Evolutionary conservation across 306 rosid genomes (phyloP).

Genomic region (Ochetophila trinervis): DNA sequence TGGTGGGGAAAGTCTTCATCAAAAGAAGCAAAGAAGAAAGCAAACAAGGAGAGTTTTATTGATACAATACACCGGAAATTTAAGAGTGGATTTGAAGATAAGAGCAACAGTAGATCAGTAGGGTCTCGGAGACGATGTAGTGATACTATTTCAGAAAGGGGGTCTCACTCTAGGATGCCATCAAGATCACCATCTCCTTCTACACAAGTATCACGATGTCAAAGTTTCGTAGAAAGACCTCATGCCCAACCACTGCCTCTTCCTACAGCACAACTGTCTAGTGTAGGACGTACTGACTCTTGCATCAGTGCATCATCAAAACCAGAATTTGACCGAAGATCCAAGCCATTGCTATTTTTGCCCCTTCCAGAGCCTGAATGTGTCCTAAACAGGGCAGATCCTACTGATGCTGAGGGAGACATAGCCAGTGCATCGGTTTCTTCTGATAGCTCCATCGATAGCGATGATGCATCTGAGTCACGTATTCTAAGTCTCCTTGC

Average conservation of each 20-base stretch:
- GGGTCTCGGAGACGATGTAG: constrained; percentile 50
- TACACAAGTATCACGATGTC: constrained; percentile 77
- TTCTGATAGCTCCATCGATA: constrained; percentile 71
- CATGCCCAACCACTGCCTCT: constrained; percentile 92
- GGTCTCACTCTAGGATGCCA: constrained; percentile 56
- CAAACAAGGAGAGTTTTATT: constrained; percentile 63
- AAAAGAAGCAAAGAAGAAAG: constrained; percentile 79
- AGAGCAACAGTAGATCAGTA: constrained; percentile 53
- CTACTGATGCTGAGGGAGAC: constrained; percentile 71
- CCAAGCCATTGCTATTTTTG: constrained; percentile 53
- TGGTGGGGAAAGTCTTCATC: constrained; percentile 89
- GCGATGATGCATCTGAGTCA: constrained; percentile 72
- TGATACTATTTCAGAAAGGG: constrained; percentile 80
- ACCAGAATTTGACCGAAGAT: constrained; percentile 43
- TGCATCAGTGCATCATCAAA: constrained; percentile 57
- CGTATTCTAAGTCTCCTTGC: constrained; percentile 65
- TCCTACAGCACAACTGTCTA: constrained; percentile 60
- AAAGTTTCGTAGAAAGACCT: constrained; percentile 86
- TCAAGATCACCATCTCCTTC: constrained; percentile 85
- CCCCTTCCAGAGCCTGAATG: constrained; percentile 71
- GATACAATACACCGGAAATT: constrained; percentile 67
- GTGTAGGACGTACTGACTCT: constrained; percentile 59
- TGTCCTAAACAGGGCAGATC: constrained; percentile 44
- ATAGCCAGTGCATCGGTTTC: constrained; percentile 55
- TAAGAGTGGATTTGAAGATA: constrained; percentile 65